phyloP scores from a whole-genome alignment of 495 filamentous ascomycete species.

The Aspergillus kassunensis region DNA sequence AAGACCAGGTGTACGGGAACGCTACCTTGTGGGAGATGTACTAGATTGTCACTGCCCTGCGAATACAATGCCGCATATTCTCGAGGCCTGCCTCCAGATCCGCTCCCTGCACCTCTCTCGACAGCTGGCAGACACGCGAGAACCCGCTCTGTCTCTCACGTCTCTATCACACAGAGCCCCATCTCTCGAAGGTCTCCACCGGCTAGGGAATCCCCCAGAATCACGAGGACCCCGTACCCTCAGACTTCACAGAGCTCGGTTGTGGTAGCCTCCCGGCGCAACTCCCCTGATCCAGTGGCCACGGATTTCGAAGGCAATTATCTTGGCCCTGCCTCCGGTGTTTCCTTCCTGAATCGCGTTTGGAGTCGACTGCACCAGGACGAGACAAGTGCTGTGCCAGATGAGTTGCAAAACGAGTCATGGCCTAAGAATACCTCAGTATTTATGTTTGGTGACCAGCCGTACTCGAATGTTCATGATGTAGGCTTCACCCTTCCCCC shows the following conservation, averaged over 20 bases:
- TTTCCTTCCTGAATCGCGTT: slow-evolving; percentile 46
- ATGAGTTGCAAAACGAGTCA: slow-evolving; percentile 31
- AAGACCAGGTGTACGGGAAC: slow-evolving; percentile 46
- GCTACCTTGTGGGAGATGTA: slow-evolving; percentile 40
- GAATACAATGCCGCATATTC: slow-evolving; percentile 44
- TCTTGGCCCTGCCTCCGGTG: slow-evolving; percentile 41
- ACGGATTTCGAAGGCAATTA: slow-evolving; percentile 48
- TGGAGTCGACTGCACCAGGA: slow-evolving; percentile 44
- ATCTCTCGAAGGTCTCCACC: slow-evolving; percentile 10
- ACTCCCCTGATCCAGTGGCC: slow-evolving; percentile 41
- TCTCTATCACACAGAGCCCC: slow-evolving; percentile 10
- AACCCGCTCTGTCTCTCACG: slow-evolving; percentile 7
- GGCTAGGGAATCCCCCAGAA: slow-evolving; percentile 3
- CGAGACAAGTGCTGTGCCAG: slow-evolving; percentile 31
- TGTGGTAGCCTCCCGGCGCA: slow-evolving; percentile 24
- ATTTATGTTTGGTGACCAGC: slow-evolving; percentile 44
- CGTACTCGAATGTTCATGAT: slow-evolving; percentile 31
- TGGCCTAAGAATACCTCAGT: slow-evolving; percentile 36
- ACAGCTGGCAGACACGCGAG: slow-evolving; percentile 6
- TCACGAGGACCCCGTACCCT: not conserved
- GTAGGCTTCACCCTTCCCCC: slow-evolving; percentile 32
- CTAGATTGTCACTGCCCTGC: slow-evolving; percentile 36
- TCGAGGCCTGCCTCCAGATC: slow-evolving; percentile 40
- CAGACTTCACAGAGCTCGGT: slow-evolving; percentile 8
- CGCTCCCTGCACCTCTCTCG: slow-evolving; percentile 28